Base-by-base conservation (phyloP, 805 yeast genomes). In the Ogataea polymorpha region DNA sequence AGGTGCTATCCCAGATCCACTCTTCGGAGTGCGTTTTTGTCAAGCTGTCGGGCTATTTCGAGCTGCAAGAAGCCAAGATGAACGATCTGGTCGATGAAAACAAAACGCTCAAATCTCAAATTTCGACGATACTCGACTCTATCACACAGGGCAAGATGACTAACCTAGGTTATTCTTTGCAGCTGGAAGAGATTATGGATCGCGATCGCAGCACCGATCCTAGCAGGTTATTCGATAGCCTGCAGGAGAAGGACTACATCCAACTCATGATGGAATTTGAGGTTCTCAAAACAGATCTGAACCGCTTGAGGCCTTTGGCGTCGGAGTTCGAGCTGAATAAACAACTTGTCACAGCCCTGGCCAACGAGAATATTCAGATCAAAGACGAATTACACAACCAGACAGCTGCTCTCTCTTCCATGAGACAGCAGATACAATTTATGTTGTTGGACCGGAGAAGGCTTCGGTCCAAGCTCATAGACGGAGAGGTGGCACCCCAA, bases 401-500 rank as follows among this genome's bases (percentile, higher is more conserved):
- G 44, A 51, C 77, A 37, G 54, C 70, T 39, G 58, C 68, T 24
- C 56, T 75, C 32, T 69, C 66, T 46, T 70, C 74, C 37, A 48
- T 75, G 14, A 53, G 79, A 25, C 77, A 75, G 45, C 80, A 75
- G 48, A 56, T 75, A 24, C 80, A 74, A 46, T 75, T 70, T 45
- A 58, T 75, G 46, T 42, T 73, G 38, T 64, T 73, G 42, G 67
- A 69, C 15, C 62, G 75, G 42, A 63, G 72, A 31, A 51, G 71
- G 25, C 46, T 47, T 29, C 48, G 47, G 24, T 32, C 44, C 4
- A 44, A 32, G 20, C 20, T 35, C 21, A 15, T 9, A 7, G 13
- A 41, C 17, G 33, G 39, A 6, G 39, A 31, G 17, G 18, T 15
- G 12, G 12, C 35, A 13, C 20, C 27, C 41, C n/a, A 36, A 37